These are phyloP conservation scores for Vitis rupestris DNA, from an alignment of 164 flowering plant species.

Conservation along the genomic window DNA sequence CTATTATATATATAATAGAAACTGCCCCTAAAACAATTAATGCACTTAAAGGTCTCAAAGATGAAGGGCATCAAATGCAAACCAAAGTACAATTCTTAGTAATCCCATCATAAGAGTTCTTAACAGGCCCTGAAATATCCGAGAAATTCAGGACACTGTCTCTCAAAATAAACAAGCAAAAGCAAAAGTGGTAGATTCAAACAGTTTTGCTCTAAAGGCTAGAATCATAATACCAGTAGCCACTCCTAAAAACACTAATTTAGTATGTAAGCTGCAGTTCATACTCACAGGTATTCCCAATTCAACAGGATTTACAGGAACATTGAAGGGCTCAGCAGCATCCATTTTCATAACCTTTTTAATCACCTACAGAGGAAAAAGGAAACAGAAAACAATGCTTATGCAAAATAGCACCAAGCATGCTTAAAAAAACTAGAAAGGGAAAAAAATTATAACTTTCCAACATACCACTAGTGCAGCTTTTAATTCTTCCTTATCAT, in stretches of 20 bases:
- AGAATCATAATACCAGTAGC: background rate
- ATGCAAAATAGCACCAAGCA: background rate
- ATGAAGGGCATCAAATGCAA: no score
- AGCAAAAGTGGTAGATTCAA: background rate
- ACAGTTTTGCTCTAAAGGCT: background rate
- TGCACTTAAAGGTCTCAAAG: no score
- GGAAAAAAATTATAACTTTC: background rate
- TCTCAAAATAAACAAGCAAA: background rate
- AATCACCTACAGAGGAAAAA: constrained; percentile 56
- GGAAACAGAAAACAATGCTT: background rate
- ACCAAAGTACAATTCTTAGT: background rate
- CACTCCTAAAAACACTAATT: background rate
- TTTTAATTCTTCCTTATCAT: constrained; percentile 61
- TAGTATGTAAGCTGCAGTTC: background rate
- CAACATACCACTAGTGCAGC: constrained; percentile 35
- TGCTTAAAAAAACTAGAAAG: background rate
- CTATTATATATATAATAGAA: no score
- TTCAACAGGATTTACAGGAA: constrained; percentile 88
- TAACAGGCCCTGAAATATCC: background rate
- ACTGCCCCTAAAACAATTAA: no score
- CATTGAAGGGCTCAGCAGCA: constrained; percentile 95
- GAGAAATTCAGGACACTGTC: background rate
- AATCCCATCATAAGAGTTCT: background rate
- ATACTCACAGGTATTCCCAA: constrained; percentile 92
- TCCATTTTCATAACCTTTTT: constrained; percentile 98